These are phyloP conservation scores for Boletus tylopilopsis DNA, from an alignment of 768 basidiomycete species.

Conservation along the genomic window DNA sequence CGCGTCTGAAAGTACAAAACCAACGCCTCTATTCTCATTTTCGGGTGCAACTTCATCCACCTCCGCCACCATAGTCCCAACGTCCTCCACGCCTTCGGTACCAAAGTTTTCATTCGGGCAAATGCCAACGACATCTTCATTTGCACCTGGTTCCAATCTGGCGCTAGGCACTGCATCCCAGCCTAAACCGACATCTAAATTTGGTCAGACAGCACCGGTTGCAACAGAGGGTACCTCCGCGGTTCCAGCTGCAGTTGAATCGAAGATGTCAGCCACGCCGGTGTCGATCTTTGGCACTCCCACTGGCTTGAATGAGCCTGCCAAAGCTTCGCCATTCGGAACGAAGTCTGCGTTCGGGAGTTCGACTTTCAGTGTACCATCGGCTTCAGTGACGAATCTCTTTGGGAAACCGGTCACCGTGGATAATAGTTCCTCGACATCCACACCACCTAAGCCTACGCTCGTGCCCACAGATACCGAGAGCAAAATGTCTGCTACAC, in stretches of 20 bases:
- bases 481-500: conserved; percentile 12
- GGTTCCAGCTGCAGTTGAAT: conserved; percentile 16
- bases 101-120: conserved; percentile 29
- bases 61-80: neutral
- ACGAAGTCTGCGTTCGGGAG: conserved; percentile 19
- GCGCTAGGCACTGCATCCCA: conserved; percentile 11
- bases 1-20: conserved; percentile 9
- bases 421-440: conserved; percentile 21
- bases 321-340: conserved; percentile 24
- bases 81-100: conserved; percentile 8
- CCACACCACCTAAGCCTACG: conserved; percentile 14
- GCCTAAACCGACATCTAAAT: conserved; percentile 20
- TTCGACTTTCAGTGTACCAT: conserved; percentile 13
- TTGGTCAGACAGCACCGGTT: conserved; percentile 20
- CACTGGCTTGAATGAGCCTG: conserved; percentile 17
- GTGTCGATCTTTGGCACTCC: conserved; percentile 15
- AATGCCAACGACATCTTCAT: conserved; percentile 4
- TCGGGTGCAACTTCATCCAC: conserved; percentile 8
- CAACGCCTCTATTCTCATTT: conserved; percentile 23
- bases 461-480: conserved; percentile 13
- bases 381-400: conserved; percentile 9
- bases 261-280: conserved; percentile 25
- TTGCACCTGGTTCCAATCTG: conserved; percentile 3
- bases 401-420: conserved; percentile 12
- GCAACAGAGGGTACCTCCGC: conserved; percentile 22